phyloP scores from a whole-genome alignment of 2,329 filamentous ascomycete genomes.

The Trichophyton equinum region DNA sequence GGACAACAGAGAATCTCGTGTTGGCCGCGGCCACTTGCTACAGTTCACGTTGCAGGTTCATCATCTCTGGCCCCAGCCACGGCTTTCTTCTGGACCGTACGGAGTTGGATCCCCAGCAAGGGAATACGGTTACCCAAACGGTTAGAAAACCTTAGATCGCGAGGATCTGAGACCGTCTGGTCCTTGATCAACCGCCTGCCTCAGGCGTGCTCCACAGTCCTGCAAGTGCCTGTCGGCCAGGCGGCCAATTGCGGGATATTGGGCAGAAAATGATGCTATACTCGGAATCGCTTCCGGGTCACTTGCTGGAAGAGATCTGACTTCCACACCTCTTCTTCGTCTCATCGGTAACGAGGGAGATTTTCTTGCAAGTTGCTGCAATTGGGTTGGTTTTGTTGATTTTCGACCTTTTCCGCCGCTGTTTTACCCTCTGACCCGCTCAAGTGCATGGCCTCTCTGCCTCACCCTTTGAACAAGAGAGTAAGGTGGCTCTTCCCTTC shows the following conservation, averaged over 20 bases:
- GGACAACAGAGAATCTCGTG: not conserved
- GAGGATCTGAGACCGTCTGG: not conserved
- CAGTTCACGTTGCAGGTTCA: not conserved
- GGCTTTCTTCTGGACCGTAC: not conserved
- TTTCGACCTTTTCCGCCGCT: not conserved
- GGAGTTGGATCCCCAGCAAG: not conserved
- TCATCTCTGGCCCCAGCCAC: not conserved
- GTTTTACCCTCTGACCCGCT: not conserved
- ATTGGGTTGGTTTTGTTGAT: not conserved
- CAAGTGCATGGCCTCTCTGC: not conserved
- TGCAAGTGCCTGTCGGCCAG: slow-evolving; percentile 2
- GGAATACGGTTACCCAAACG: not conserved
- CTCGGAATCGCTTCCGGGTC: not conserved
- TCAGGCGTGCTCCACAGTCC: slow-evolving; percentile 5
- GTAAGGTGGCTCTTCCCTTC: not conserved
- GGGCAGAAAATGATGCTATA: slow-evolving; percentile 5
- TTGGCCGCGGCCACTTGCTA: not conserved
- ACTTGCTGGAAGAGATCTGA: not conserved
- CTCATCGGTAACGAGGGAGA: not conserved
- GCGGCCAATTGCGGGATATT: slow-evolving; percentile 5
- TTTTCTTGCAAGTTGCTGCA: not conserved
- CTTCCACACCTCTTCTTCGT: slow-evolving; percentile 1
- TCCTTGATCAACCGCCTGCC: not conserved
- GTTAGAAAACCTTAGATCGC: not conserved
- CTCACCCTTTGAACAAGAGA: not conserved